phyloP scores from a whole-genome alignment of 2,329 filamentous ascomycete species.

The Botrytis cinerea region DNA sequence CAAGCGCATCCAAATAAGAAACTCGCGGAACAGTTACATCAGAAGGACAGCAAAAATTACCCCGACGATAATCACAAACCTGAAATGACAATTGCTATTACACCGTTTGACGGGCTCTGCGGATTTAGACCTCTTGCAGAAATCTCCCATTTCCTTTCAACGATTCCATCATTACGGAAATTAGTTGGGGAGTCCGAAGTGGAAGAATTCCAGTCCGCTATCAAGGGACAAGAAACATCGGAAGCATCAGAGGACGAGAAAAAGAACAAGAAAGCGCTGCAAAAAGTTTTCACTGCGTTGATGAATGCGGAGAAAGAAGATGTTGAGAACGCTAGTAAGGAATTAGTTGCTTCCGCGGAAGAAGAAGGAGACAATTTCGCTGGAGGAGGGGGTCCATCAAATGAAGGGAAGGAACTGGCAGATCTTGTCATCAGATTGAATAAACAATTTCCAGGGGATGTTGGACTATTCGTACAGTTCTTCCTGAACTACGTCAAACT shows the following conservation, averaged over 20 bases:
- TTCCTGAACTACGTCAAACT: conserved; percentile 95
- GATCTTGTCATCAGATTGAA: conserved; percentile 78
- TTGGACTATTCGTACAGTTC: conserved; percentile 93
- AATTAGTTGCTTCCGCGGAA: conserved; percentile 71
- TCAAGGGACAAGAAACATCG: conserved; percentile 56
- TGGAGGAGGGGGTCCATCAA: conserved; percentile 67
- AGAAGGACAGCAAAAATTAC: conserved; percentile 87
- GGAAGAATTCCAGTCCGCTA: conserved; percentile 53
- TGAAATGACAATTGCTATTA: conserved; percentile 98
- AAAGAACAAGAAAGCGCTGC: conserved; percentile 76
- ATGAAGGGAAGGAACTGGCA: conserved; percentile 68
- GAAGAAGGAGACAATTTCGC: conserved; percentile 73
- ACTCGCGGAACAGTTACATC: conserved; percentile 85
- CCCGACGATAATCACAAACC: conserved; percentile 99
- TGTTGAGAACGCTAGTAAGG: conserved; percentile 64
- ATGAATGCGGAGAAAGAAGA: conserved; percentile 75
- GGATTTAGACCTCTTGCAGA: conserved; percentile 88
- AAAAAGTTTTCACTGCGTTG: conserved; percentile 72
- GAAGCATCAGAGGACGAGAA: conserved; percentile 45
- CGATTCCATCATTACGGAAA: conserved; percentile 62
- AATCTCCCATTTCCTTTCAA: conserved; percentile 74
- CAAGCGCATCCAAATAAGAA: conserved; percentile 97
- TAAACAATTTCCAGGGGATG: conserved; percentile 81
- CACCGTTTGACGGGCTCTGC: conserved; percentile 92
- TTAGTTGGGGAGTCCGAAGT: conserved; percentile 68